Base-by-base conservation (phyloP, 768 basidiomycete genomes). In the Lanmaoa rubissima region DNA sequence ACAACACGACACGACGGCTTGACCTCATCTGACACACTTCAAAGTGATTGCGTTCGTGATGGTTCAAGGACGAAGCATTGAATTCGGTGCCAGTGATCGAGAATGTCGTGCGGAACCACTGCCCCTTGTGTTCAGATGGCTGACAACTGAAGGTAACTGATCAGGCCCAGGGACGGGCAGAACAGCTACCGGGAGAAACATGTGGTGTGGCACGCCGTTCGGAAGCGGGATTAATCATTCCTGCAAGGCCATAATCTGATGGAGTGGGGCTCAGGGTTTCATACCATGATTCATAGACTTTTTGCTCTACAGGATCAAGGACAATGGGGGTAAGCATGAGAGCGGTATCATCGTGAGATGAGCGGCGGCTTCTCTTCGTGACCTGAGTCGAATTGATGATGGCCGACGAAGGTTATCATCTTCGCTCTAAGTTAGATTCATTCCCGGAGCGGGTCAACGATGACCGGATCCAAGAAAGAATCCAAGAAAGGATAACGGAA, bases 321-420 rank as follows among this genome's bases (percentile, higher is more conserved):
- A n/a, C 19, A 14, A 21, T 14, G 28, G 28, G 28, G 28, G 19
- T 24, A 42, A 24, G 21, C 24, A 44, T 24, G 16, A 11, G n/a
- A 16, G 35, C 26, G 28, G 34, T 35, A 17, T 17, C 17, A 17
- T 17, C 21, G 12, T 17, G 24, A 19, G n/a, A 24, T 31, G 48
- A 2, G 31, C 26, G 26, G 6, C 7, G 11, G 12, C 63, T 64
- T 64, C 64, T 51, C 57, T 64, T 59, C 49, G 50, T 48, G 48
- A 34, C 55, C 35, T 32, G 55, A 58, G 54, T 45, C 43, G 41
- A 59, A 54, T 48, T 48, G 48, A 28, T 61, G 49, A 66, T 63
- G 57, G 64, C 61, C 51, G 64, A 56, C 59, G 56, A 67, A 67
- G 65, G 59, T 10, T 67, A 68, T 66, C 60, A 59, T 35, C 65